Conservation (phyloP, 1,139 yeast species). For the Yamadazyma blattariae region DNA sequence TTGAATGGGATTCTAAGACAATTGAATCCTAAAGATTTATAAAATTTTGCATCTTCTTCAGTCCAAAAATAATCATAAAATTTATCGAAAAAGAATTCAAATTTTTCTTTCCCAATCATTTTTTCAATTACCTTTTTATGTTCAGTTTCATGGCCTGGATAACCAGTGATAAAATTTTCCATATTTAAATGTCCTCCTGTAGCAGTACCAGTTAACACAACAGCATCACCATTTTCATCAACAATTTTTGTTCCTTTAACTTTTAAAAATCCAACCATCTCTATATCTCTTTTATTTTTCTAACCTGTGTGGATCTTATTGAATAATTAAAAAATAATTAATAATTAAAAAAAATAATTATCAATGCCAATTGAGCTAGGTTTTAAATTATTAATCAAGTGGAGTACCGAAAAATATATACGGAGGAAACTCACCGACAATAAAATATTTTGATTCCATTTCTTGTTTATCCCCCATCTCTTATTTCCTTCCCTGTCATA, state of each 20-base stretch:
- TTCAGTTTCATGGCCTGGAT: conserved; percentile 44
- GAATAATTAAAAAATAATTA: too few relatives aligned
- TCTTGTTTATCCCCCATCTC: too few relatives aligned
- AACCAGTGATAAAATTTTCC: conserved; percentile 48
- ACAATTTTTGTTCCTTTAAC: conserved; percentile 34
- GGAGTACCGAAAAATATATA: too few relatives aligned
- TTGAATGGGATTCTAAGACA: conserved; percentile 43
- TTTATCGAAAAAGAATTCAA: conserved; percentile 38
- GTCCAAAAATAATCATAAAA: conserved; percentile 46
- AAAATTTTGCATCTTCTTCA: conserved; percentile 37
- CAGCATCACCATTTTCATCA: conserved; percentile 25
- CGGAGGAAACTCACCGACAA: too few relatives aligned
- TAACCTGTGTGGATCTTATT: too few relatives aligned
- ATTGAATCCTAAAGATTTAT: conserved; percentile 33
- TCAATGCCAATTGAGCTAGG: too few relatives aligned
- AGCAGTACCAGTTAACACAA: conserved; percentile 35
- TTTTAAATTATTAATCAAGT: too few relatives aligned
- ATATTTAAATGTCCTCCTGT: conserved; percentile 47
- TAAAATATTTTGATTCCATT: too few relatives aligned
- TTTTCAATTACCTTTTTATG: conserved; percentile 30
- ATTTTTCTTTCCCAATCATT: conserved; percentile 37
- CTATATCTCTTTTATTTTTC: too few relatives aligned
- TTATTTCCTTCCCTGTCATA: too few relatives aligned
- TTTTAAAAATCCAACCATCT: conserved; percentile 6
- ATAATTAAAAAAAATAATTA: too few relatives aligned